These are phyloP conservation scores for Fomitopsis schrenkii DNA, from an alignment of 1,284 basidiomycete species.

Conservation along the genomic window DNA sequence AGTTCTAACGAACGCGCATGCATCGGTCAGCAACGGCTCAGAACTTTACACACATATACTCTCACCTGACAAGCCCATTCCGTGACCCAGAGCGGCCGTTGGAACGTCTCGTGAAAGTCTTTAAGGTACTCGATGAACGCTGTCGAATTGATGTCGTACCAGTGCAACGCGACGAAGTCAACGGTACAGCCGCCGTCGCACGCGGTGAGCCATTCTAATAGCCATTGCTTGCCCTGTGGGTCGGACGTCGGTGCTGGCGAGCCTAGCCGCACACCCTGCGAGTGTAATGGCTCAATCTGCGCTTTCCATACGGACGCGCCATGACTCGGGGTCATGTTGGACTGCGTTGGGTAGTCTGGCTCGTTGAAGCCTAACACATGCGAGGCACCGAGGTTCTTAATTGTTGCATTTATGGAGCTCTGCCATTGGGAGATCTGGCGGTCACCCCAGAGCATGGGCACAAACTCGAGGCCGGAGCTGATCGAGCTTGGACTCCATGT, in stretches of 20 bases:
- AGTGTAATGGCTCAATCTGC: constrained; percentile 31
- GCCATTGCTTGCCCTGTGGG: constrained; percentile 36
- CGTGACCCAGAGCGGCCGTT: constrained; percentile 41
- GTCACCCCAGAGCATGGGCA: constrained; percentile 35
- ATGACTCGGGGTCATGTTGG: constrained; percentile 29
- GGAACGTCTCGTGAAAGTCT: constrained; percentile 37
- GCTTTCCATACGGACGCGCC: constrained; percentile 30
- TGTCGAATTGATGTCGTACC: constrained; percentile 37
- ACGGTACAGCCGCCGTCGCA: constrained; percentile 38
- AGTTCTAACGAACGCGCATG: constrained; percentile 24
- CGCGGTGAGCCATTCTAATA: constrained; percentile 33
- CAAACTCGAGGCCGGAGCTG: constrained; percentile 28
- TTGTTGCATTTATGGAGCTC: constrained; percentile 27
- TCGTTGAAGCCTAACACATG: constrained; percentile 34
- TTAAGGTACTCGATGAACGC: constrained; percentile 35
- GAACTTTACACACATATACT: not conserved
- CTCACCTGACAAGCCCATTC: constrained; percentile 36
- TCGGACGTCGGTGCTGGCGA: constrained; percentile 39
- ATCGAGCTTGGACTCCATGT: constrained; percentile 25
- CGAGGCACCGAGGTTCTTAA: constrained; percentile 19
- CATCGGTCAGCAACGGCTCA: not conserved
- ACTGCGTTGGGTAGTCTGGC: constrained; percentile 29
- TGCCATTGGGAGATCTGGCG: constrained; percentile 26
- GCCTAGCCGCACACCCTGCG: constrained; percentile 33
- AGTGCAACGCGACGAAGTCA: constrained; percentile 40